These are phyloP conservation scores for Kernera saxatilis DNA, from an alignment of 345 rosid species.

Conservation along the genomic window DNA sequence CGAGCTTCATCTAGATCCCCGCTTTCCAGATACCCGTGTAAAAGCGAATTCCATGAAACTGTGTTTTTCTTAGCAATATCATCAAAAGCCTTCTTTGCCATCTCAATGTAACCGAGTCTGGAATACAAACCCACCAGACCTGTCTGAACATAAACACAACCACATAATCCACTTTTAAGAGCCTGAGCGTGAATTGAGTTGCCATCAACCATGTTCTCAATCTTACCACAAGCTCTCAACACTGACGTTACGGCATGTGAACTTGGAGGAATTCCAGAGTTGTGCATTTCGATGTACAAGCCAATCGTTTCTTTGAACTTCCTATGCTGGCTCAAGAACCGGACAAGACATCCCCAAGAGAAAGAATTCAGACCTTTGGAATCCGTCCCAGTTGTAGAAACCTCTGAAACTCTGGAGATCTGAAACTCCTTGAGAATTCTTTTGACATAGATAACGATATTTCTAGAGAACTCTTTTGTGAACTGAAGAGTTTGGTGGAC, in stretches of 20 bases:
- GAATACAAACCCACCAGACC: conserved; percentile 61
- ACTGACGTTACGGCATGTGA: conserved; percentile 59
- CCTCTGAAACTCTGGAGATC: neutral
- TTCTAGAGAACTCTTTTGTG: conserved; percentile 35
- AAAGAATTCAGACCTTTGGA: conserved; percentile 33
- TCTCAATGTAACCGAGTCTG: conserved; percentile 43
- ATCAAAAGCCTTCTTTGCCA: conserved; percentile 50
- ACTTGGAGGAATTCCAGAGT: conserved; percentile 41
- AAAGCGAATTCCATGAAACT: conserved; percentile 70
- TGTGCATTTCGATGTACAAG: conserved; percentile 47
- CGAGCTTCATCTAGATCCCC: conserved; percentile 40
- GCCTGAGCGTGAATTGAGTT: conserved; percentile 47
- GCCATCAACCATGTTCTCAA: conserved; percentile 32
- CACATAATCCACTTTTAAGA: conserved; percentile 43
- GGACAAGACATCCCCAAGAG: conserved; percentile 56
- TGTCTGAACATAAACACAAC: conserved; percentile 66
- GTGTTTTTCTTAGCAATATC: conserved; percentile 46
- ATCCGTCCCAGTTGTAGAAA: neutral
- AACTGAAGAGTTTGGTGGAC: conserved; percentile 42
- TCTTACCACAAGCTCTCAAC: conserved; percentile 55
- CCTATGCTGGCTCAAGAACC: conserved; percentile 53
- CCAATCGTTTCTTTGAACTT: conserved; percentile 45
- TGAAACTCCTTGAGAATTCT: conserved; percentile 33
- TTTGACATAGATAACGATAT: conserved; percentile 34
- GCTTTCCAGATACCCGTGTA: conserved; percentile 48